Percentiles rank a stretch among this genome's conserved stretches.
These are phyloP conservation scores for Barnettozyma hawaiiensis DNA, from an alignment of 1,139 yeast genomes.

Conservation along the genomic window DNA sequence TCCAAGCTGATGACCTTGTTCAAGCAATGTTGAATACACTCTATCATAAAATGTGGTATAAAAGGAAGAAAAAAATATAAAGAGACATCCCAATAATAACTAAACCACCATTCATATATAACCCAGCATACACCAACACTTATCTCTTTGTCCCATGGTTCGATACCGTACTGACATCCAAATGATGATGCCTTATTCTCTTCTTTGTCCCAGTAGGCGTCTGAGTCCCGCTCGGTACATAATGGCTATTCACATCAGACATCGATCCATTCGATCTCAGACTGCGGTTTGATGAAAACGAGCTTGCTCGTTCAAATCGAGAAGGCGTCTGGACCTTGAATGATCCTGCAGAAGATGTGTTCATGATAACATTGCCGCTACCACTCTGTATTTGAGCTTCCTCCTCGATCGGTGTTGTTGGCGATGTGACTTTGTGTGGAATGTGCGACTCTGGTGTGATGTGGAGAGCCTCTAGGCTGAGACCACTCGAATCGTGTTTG, in stretches of 20 bases:
- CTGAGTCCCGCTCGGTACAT: neutral
- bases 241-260: constrained; percentile 3
- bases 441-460: neutral
- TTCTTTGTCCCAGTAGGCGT: constrained; percentile 7
- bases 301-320: constrained; percentile 7
- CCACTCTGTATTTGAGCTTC: neutral
- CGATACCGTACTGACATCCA: constrained; percentile 21
- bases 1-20: too few species aligned
- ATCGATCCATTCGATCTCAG: constrained; percentile 14
- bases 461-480: constrained; percentile 1
- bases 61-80: neutral
- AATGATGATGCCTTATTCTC: constrained; percentile 21
- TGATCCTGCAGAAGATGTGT: neutral
- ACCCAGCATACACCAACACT: neutral
- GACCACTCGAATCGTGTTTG: neutral
- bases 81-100: too few species aligned
- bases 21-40: too few species aligned
- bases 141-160: constrained; percentile 10
- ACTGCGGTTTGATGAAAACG: constrained; percentile 15
- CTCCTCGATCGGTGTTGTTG: constrained; percentile 1
- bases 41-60: too few species aligned
- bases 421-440: neutral
- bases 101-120: neutral
- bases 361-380: neutral
- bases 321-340: neutral